Evolutionary conservation across 2,329 filamentous ascomycete species (phyloP).

Genomic region (Boeremia exigua): DNA sequence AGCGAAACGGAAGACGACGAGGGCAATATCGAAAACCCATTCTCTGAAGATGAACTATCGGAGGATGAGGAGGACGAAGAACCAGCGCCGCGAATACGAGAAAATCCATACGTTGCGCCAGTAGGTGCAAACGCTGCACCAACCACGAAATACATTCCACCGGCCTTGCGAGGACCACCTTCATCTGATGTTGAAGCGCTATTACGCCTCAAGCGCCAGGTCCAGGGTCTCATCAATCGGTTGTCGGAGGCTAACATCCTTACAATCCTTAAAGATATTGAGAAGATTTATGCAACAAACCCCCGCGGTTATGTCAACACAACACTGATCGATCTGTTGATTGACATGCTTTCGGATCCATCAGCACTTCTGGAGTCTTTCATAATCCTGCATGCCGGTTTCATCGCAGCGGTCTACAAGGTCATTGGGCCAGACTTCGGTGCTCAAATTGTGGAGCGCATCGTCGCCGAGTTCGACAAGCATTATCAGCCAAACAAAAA

Average conservation of each 20-base stretch:
- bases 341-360: constrained; percentile 79
- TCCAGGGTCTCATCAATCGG: constrained; percentile 89
- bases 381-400: constrained; percentile 87
- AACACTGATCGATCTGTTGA: constrained; percentile 75
- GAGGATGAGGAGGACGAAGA: constrained; percentile 18
- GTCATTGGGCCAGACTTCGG: constrained; percentile 88
- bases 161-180: constrained; percentile 73
- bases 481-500: constrained; percentile 59
- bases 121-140: constrained; percentile 51
- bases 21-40: constrained; percentile 31
- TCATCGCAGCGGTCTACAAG: constrained; percentile 86
- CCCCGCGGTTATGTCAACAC: constrained; percentile 89
- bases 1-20: constrained; percentile 45
- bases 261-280: constrained; percentile 81
- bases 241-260: constrained; percentile 90
- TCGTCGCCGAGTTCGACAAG: constrained; percentile 76
- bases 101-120: constrained; percentile 91
- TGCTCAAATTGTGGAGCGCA: constrained; percentile 79
- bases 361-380: constrained; percentile 85
- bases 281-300: constrained; percentile 81
- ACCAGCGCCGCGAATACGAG: constrained; percentile 58
- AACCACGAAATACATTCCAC: constrained; percentile 81
- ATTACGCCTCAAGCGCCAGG: constrained; percentile 74
- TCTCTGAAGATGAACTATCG: constrained; percentile 42
- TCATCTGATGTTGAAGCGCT: constrained; percentile 71